These are phyloP conservation scores for Apiotrichum gracile DNA, from an alignment of 1,284 basidiomycete species.

Conservation along the genomic window DNA sequence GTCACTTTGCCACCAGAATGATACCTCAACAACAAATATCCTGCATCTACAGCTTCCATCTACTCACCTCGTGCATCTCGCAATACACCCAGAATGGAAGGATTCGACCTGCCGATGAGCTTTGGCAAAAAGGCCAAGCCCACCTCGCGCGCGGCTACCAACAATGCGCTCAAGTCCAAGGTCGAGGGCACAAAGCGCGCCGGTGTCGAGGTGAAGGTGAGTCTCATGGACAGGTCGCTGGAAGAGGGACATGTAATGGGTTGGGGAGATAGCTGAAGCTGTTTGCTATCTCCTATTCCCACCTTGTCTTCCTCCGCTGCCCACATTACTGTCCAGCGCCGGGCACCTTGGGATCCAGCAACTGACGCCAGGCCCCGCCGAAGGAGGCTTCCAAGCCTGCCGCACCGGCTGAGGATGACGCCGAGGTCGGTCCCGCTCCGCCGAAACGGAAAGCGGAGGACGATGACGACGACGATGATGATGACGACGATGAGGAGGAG, in stretches of 20 bases:
- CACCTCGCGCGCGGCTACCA: background rate
- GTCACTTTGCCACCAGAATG: background rate
- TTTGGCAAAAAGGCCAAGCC: slow-evolving; percentile 48
- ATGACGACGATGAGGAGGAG: slow-evolving; percentile 35
- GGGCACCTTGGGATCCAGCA: too few species aligned
- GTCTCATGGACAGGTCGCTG: background rate
- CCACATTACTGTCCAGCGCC: too few species aligned
- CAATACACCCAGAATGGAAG: slow-evolving; percentile 41
- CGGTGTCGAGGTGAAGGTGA: slow-evolving; percentile 5
- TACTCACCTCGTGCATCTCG: background rate
- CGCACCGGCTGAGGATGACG: slow-evolving; percentile 18
- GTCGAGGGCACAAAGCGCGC: slow-evolving; percentile 44
- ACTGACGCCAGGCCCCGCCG: slow-evolving; percentile 15
- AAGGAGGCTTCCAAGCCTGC: background rate
- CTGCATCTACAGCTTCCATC: background rate
- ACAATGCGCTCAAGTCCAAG: slow-evolving; percentile 29
- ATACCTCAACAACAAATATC: too few species aligned
- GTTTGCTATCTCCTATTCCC: too few species aligned
- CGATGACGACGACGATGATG: slow-evolving; percentile 17
- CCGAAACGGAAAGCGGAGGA: slow-evolving; percentile 36
- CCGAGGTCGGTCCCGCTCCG: slow-evolving; percentile 32
- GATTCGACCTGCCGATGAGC: slow-evolving; percentile 45
- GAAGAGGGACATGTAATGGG: background rate
- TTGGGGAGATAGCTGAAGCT: background rate
- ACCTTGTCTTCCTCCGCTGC: too few species aligned